Percentiles rank a stretch among this genome's conserved stretches.
Evolutionary conservation across 2,329 filamentous ascomycete species (phyloP).

Genomic region (Domatiomyces globalis): DNA sequence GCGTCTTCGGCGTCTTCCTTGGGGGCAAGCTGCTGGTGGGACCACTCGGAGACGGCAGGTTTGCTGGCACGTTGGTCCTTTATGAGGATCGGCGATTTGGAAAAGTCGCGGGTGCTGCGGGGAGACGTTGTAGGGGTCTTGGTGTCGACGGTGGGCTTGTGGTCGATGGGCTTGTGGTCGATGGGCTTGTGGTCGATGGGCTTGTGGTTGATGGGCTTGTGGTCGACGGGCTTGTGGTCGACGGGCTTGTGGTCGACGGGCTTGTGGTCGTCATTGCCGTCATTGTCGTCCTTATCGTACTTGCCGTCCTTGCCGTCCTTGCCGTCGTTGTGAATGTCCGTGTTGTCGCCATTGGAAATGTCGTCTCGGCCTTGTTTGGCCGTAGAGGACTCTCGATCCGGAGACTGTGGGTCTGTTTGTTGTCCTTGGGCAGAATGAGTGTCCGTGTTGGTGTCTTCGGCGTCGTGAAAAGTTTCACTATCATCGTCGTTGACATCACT

Average conservation of each 20-base stretch:
- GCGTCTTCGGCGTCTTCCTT: constrained; percentile 38
- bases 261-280: constrained; percentile 13
- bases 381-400: not conserved
- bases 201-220: not conserved
- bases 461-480: constrained; percentile 26
- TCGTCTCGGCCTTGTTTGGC: not conserved
- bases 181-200: not conserved
- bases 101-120: constrained; percentile 3
- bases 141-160: not conserved
- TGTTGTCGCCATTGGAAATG: not conserved
- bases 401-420: not conserved
- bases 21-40: constrained; percentile 63
- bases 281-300: constrained; percentile 16
- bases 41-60: constrained; percentile 60
- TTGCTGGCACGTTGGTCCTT: constrained; percentile 29
- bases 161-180: not conserved
- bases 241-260: too few relatives aligned
- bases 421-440: constrained; percentile 8
- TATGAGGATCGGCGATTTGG: constrained; percentile 20
- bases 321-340: not conserved
- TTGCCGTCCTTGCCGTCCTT: constrained; percentile 15
- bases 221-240: not conserved
- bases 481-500: constrained; percentile 28
- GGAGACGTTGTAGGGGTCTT: not conserved
- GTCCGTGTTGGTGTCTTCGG: constrained; percentile 16